A percentile compares a stretch with the other conserved stretches of the same genome.
Conservation (phyloP, 768 basidiomycete species). For the Phlegmacium glaucopus region DNA sequence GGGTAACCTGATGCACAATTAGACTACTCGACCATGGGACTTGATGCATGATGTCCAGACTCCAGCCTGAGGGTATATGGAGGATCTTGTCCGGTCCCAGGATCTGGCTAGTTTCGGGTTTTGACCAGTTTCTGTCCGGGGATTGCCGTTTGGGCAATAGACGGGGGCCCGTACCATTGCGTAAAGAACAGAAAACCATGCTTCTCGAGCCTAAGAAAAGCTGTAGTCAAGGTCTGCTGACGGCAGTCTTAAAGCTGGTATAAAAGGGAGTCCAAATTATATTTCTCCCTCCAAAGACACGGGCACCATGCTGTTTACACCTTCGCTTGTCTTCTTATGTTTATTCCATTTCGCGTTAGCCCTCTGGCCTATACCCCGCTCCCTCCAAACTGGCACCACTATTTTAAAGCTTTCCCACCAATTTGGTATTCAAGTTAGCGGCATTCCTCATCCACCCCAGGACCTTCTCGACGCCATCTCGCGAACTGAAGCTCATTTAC, state of each 20-base stretch:
- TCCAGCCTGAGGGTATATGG: neutral
- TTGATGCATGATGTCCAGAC: neutral
- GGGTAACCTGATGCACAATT: too few relatives aligned
- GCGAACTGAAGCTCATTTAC: slow-evolving; percentile 41
- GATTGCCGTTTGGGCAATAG: neutral
- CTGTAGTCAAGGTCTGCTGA: too few relatives aligned
- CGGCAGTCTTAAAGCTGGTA: too few relatives aligned
- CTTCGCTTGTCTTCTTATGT: slow-evolving; percentile 3
- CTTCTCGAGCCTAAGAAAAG: too few relatives aligned
- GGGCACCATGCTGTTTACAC: slow-evolving; percentile 1
- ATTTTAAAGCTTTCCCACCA: slow-evolving; percentile 43
- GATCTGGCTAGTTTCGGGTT: neutral
- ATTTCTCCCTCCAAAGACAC: too few relatives aligned
- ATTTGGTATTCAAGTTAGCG: slow-evolving; percentile 49
- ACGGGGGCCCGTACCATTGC: too few relatives aligned
- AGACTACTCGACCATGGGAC: neutral
- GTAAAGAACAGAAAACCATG: too few relatives aligned
- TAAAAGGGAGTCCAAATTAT: too few relatives aligned
- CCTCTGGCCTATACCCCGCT: slow-evolving; percentile 48
- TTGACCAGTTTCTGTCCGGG: neutral
- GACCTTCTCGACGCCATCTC: slow-evolving; percentile 59
- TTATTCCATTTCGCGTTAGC: slow-evolving; percentile 20
- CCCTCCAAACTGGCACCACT: slow-evolving; percentile 38
- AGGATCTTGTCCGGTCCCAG: neutral
- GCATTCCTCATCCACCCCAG: slow-evolving; percentile 34